A percentile compares a stretch with the other conserved stretches of the same genome.
Evolutionary conservation across 805 yeast genomes (phyloP).

Genomic region (Wickerhamomyces bovis): DNA sequence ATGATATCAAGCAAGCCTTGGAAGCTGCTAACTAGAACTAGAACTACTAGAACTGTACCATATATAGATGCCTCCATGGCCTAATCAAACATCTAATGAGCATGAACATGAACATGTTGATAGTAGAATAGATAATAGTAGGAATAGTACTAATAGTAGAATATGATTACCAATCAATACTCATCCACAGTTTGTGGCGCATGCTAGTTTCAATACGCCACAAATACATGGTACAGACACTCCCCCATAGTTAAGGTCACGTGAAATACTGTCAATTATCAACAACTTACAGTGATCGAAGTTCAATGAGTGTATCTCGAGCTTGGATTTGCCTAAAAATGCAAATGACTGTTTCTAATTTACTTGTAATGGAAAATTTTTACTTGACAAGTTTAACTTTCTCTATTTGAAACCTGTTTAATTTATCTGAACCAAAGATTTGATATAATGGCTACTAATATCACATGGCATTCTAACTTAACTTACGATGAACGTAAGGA

Average conservation of each 20-base stretch:
- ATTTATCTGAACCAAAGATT: too few species aligned
- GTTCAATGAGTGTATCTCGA: not conserved
- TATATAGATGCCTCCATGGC: not conserved
- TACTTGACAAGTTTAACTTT: too few species aligned
- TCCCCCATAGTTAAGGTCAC: slow-evolving; percentile 12
- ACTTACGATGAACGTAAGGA: slow-evolving; percentile 74
- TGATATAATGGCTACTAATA: slow-evolving; percentile 78
- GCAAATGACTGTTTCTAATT: not conserved
- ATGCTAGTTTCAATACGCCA: not conserved
- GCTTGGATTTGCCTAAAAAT: too few species aligned
- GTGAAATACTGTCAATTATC: slow-evolving; percentile 23
- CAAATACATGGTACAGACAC: not conserved
- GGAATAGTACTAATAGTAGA: too few species aligned
- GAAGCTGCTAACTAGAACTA: slow-evolving; percentile 10
- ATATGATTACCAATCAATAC: too few species aligned
- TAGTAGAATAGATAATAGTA: too few species aligned
- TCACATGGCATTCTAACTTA: slow-evolving; percentile 93
- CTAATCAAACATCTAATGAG: not conserved
- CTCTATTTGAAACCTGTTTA: too few species aligned
- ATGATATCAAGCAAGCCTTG: slow-evolving; percentile 68
- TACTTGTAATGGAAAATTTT: not conserved
- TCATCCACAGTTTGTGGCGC: slow-evolving; percentile 8
- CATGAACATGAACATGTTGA: too few species aligned
- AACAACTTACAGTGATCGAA: not conserved
- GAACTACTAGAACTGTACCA: too few species aligned